Evolutionary conservation across 169 alveolate genomes (phyloP), one percentile per base, ranked within the genome.

Genomic region (Cryptosporidium ubiquitum): DNA sequence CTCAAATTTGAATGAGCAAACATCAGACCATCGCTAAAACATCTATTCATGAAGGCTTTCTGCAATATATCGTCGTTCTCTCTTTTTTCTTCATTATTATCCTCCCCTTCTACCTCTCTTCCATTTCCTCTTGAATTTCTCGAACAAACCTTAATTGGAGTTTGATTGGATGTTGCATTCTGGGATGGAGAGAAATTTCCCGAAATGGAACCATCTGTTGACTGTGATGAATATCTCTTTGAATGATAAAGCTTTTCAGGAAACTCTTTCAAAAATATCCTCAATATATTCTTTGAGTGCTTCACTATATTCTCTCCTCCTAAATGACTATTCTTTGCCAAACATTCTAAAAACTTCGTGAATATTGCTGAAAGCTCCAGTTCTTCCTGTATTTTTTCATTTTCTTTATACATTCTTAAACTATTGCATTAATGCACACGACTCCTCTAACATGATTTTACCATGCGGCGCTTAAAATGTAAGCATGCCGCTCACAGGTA

Each of bases 401-500:
- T 55, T 35, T 39, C 39, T 52, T 2, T 74, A 35, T 37, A 52
- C 68, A 51, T 73, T 73, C 20, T 33, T 44, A 39, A 40, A 70
- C 18, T 26, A 49, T 44, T 73, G 85, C 85, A 73, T 79, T 79
- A n/a, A 42, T 79, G 89, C 89, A 79, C 89, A 79, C 89, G 66
- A 49, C 66, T 66, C 89, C 89, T 61, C 70, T 73, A 73, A 58
- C 89, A 64, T 61, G 89, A 79, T 61, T 58, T 29, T n/a, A 14
- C 42, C 61, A 0, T 14, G 20, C 37, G 64, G 69, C 89, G 79
- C 79, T 47, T 47, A 9, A 12, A 20, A 1, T 5, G 3, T 2
- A 12, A 6, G 5, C 55, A 79, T 79, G 69, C 69, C 89, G 89
- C 89, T 29, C 35, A 40, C 70, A 61, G 85, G 85, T 73, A 73